Evolutionary conservation across 805 yeast species (phyloP).

Genomic region (Yamadazyma philogaea): DNA sequence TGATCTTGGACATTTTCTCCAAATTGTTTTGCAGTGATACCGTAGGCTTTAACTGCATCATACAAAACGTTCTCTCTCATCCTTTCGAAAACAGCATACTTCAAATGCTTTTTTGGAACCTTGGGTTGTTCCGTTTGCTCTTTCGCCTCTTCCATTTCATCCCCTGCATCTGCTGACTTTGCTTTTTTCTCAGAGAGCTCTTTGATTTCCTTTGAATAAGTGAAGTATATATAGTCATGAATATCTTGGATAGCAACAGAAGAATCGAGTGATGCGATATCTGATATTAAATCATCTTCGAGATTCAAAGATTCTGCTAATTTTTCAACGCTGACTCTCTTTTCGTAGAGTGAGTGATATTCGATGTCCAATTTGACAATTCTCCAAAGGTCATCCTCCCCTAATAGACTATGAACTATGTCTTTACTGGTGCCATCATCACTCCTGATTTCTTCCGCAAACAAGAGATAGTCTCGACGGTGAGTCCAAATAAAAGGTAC

Average conservation of each 20-base stretch:
- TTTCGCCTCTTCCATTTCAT: slow-evolving; percentile 28
- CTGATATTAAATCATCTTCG: slow-evolving; percentile 56
- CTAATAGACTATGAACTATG: slow-evolving; percentile 50
- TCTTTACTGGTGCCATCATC: slow-evolving; percentile 34
- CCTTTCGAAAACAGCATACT: slow-evolving; percentile 61
- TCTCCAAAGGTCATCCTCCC: slow-evolving; percentile 90
- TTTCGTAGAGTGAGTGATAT: slow-evolving; percentile 78
- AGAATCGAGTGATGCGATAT: slow-evolving; percentile 52
- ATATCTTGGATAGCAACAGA: slow-evolving; percentile 85
- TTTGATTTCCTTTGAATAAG: slow-evolving; percentile 57
- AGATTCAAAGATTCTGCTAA: slow-evolving; percentile 52
- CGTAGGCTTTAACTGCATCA: slow-evolving; percentile 65
- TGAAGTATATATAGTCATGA: slow-evolving; percentile 76
- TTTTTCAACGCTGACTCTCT: slow-evolving; percentile 59
- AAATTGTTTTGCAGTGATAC: slow-evolving; percentile 73
- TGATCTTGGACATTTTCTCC: slow-evolving; percentile 76
- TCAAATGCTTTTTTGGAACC: slow-evolving; percentile 51
- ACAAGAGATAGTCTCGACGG: slow-evolving; percentile 81
- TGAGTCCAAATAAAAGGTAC: slow-evolving; percentile 96
- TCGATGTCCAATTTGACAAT: slow-evolving; percentile 83
- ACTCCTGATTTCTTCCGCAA: slow-evolving; percentile 45
- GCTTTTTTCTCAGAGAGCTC: slow-evolving; percentile 31
- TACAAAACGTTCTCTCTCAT: slow-evolving; percentile 62
- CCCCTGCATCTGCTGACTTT: neutral
- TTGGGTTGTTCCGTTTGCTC: slow-evolving; percentile 23